Evolutionary conservation across 73 alveolate species (phyloP).

Genomic region (Durusdinium trenchii): DNA sequence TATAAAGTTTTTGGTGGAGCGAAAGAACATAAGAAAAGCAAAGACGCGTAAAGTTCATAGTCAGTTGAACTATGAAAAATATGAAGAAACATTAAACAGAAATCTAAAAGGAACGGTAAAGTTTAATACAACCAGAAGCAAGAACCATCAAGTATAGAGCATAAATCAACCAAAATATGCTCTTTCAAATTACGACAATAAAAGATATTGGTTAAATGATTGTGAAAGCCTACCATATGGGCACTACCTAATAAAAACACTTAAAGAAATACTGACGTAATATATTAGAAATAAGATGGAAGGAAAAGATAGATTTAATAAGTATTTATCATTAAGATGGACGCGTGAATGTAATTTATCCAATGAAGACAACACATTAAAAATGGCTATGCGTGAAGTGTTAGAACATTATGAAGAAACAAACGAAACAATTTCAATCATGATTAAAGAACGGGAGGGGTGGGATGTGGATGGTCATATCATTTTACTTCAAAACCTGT

Average conservation of each 20-base stretch:
- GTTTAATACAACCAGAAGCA: neutral
- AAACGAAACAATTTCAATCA: neutral
- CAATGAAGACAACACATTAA: neutral
- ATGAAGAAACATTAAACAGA: conserved; percentile 12
- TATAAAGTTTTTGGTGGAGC: neutral
- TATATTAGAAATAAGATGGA: neutral
- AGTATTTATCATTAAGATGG: neutral
- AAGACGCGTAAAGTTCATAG: neutral
- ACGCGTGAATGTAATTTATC: neutral
- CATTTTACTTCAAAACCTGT: neutral
- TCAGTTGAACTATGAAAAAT: neutral
- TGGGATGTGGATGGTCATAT: neutral
- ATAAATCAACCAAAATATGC: neutral
- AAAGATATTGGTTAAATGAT: conserved; percentile 14
- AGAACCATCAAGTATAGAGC: neutral
- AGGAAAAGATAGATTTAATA: neutral
- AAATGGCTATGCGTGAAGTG: neutral
- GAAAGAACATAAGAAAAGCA: neutral
- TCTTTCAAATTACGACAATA: neutral
- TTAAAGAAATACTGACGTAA: neutral
- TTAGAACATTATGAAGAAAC: neutral
- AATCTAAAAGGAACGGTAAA: neutral
- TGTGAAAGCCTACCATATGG: conserved; percentile 13
- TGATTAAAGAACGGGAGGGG: neutral
- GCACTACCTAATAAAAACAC: conserved; percentile 1